A percentile compares a stretch with the other conserved stretches of the same genome.
Evolutionary conservation across 129 eudicot genomes (phyloP).

Genomic region (Flaveria brownii): DNA sequence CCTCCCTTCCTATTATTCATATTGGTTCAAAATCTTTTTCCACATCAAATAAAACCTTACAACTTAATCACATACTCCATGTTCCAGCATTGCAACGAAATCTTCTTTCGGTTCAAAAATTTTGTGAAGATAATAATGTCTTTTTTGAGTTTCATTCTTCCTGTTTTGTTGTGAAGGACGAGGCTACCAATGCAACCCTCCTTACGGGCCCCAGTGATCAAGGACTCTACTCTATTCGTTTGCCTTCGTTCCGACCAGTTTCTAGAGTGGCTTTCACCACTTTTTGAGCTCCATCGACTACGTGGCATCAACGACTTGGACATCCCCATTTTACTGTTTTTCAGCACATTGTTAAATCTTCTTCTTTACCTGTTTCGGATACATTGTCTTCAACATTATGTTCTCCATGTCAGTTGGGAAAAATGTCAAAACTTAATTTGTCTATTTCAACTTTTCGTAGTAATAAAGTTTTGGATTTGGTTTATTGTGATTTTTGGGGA

Average conservation of each 20-base stretch:
- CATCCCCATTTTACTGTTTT: not conserved
- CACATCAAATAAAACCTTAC: not conserved
- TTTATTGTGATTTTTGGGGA: no score
- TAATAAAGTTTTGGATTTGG: not conserved
- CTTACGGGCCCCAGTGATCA: not conserved
- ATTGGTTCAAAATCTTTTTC: not conserved
- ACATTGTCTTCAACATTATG: not conserved
- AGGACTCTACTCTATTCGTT: not conserved
- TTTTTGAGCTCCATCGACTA: not conserved
- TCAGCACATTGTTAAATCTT: not conserved
- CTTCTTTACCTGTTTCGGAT: not conserved
- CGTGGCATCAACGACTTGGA: not conserved
- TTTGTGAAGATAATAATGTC: not conserved
- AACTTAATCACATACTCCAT: not conserved
- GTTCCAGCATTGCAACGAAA: not conserved
- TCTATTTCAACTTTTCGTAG: not conserved
- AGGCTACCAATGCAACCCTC: not conserved
- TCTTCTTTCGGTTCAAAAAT: not conserved
- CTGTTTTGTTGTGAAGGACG: not conserved
- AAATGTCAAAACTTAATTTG: not conserved
- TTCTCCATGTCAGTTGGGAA: not conserved
- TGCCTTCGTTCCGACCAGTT: not conserved
- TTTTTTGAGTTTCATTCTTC: not conserved
- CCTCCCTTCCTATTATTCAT: not conserved
- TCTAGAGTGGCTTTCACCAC: not conserved